Evolutionary conservation across 805 yeast genomes (phyloP).

Genomic region (Suhomyces canberraensis): DNA sequence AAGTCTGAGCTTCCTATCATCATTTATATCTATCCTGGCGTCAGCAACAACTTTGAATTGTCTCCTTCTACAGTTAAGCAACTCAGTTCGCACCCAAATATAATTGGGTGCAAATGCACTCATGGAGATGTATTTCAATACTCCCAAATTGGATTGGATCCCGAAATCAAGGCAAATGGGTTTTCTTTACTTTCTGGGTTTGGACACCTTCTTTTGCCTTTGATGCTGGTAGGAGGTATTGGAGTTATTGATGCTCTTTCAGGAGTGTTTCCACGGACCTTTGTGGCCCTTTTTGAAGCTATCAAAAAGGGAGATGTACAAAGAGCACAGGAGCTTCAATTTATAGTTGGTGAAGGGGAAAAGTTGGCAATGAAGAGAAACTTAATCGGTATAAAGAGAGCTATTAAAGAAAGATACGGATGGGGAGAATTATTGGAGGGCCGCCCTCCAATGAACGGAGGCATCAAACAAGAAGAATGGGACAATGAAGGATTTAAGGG

Average conservation of each 20-base stretch:
- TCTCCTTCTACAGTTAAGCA: slow-evolving; percentile 36
- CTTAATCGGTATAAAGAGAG: slow-evolving; percentile 48
- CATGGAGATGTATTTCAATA: slow-evolving; percentile 50
- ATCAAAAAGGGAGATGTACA: slow-evolving; percentile 36
- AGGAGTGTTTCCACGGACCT: slow-evolving; percentile 51
- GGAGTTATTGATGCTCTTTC: slow-evolving; percentile 54
- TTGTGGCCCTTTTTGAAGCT: slow-evolving; percentile 39
- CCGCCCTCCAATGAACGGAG: slow-evolving; percentile 46
- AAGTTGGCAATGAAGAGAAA: slow-evolving; percentile 41
- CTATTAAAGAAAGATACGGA: slow-evolving; percentile 33
- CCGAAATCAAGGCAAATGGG: slow-evolving; percentile 32
- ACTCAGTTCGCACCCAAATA: slow-evolving; percentile 44
- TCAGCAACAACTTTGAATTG: slow-evolving; percentile 39
- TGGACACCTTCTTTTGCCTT: slow-evolving; percentile 50
- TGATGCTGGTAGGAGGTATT: slow-evolving; percentile 42
- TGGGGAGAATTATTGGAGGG: slow-evolving; percentile 45
- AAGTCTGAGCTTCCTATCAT: slow-evolving; percentile 40
- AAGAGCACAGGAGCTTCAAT: slow-evolving; percentile 43
- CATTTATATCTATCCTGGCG: slow-evolving; percentile 50
- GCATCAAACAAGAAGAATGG: slow-evolving; percentile 10
- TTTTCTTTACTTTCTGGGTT: slow-evolving; percentile 48
- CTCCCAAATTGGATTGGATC: slow-evolving; percentile 42
- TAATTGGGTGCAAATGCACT: slow-evolving; percentile 51
- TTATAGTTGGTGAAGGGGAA: slow-evolving; percentile 44
- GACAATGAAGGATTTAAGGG: no score